Evolutionary conservation across 2,329 filamentous ascomycete species (phyloP), one percentile per base, ranked within the genome.

Genomic region (Colletotrichum salicis): DNA sequence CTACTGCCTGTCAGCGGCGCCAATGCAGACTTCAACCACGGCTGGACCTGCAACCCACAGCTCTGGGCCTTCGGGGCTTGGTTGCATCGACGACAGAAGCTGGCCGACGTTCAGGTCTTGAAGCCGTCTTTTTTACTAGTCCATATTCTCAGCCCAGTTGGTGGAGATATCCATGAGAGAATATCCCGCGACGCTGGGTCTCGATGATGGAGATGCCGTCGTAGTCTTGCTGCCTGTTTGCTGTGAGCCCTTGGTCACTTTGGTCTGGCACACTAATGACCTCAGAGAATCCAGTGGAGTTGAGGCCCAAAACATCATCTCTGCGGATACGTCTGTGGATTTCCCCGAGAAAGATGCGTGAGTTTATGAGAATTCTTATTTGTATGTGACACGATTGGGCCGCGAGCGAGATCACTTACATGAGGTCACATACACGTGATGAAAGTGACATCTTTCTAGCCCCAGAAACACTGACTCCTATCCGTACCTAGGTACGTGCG

Each of bases 1-100:
- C 56, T 22, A 27, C 56, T 52, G 57, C 48, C 22, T 67, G 69
- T 63, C 58, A 71, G 52, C 65, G 58, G 65, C 65, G 64, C 69
- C 69, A 64, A 33, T 13, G 63, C 56, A 70, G 41, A n/a, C 41
- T 22, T 48, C 41, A 48, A 48, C 41, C 19, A 48, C 19, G 41
- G 19, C 11, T 48, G 41, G 19, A 48, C 41, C 41, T 48, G 19
- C 41, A 48, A 48, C 41, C 52, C 48, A 29, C 24, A 31, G 41
- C 6, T 31, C 56, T 33, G 55, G 55, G 41, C 41, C 24, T n/a
- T 33, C 22, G 19, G 41, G 41, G 37, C 31, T 33, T 37, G 22
- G 61, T 56, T 35, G 24, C 51, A 55, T 29, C 22, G 33, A 31
- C 61, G 22, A 64, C 48, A 29, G 33, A 55, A 56, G 24, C 48